phyloP scores from a whole-genome alignment of 495 filamentous ascomycete species.

The Xylaria curta region DNA sequence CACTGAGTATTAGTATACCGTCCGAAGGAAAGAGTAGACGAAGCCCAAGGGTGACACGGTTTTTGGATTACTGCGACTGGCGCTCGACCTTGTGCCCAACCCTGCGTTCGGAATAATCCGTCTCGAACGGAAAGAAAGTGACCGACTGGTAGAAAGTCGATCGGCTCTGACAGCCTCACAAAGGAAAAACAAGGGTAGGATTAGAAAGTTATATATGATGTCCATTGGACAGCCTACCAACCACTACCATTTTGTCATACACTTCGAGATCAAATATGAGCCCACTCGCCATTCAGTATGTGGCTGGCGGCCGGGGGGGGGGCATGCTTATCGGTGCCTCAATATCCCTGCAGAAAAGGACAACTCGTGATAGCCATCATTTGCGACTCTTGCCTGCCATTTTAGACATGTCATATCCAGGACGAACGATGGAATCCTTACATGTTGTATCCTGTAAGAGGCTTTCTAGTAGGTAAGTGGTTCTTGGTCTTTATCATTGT shows the following conservation, averaged over 20 bases:
- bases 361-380: constrained; percentile 13
- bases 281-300: neutral
- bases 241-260: neutral
- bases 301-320: neutral
- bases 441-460: neutral
- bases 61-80: neutral
- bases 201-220: neutral
- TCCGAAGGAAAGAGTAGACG: neutral
- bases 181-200: neutral
- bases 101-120: neutral
- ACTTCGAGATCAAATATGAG: constrained; percentile 13
- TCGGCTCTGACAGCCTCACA: neutral
- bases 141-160: neutral
- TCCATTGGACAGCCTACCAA: neutral
- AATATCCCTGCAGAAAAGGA: neutral
- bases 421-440: neutral
- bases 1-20: neutral
- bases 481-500: neutral
- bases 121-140: neutral
- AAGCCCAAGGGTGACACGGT: neutral
- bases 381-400: neutral
- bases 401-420: constrained; percentile 17
- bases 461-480: constrained; percentile 7
- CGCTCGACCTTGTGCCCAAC: neutral
- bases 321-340: neutral